Conservation (phyloP, 441 rosid species). For the Bruguiera hainesii region DNA sequence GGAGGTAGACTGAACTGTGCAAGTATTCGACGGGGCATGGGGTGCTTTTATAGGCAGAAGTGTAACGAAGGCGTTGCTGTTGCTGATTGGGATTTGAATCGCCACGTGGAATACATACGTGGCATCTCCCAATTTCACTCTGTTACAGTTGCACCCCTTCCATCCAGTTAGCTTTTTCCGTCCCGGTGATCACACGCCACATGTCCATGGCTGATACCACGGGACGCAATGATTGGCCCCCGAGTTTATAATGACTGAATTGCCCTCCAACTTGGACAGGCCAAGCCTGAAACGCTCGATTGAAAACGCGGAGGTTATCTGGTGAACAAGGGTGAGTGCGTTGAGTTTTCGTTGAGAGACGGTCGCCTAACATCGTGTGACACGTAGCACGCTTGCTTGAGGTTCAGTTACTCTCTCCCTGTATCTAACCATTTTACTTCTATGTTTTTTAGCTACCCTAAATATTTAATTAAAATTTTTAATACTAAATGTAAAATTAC, state of each 20-base stretch:
- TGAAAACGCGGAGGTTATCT: constrained; percentile 8
- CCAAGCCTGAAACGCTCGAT: background rate
- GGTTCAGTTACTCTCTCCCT: background rate
- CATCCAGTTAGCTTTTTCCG: no score
- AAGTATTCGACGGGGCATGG: constrained; percentile 11
- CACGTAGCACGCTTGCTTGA: constrained; percentile 14
- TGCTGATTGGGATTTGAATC: constrained; percentile 31
- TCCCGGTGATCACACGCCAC: no score
- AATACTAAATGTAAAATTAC: no score
- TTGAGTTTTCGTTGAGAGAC: background rate
- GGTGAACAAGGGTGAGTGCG: background rate
- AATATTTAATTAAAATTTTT: no score
- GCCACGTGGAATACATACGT: constrained; percentile 22
- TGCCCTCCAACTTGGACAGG: constrained; percentile 22
- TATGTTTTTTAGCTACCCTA: background rate
- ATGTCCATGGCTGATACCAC: no score
- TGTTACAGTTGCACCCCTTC: no score
- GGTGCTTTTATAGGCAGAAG: constrained; percentile 31
- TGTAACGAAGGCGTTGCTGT: constrained; percentile 9
- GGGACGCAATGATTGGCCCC: no score
- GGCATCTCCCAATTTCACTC: background rate
- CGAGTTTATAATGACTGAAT: constrained; percentile 5
- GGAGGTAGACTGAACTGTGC: background rate
- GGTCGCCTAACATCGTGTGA: constrained; percentile 12
- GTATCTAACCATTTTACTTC: background rate